Evolutionary conservation across 2,329 filamentous ascomycete species (phyloP).

Genomic region (Trichoderma lentiforme): DNA sequence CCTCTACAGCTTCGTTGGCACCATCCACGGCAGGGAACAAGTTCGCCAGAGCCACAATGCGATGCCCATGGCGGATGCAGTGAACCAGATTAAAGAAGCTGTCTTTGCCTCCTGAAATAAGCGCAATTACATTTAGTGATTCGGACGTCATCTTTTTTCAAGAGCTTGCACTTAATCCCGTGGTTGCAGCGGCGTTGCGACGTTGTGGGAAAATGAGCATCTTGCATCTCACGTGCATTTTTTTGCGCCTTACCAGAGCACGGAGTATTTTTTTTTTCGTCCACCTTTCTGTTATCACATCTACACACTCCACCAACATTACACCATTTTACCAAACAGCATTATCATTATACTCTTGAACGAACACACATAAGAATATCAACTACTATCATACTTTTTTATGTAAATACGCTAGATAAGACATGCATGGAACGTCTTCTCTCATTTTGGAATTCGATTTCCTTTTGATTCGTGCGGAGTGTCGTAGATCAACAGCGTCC

Average conservation of each 20-base stretch:
- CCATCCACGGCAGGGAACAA: conserved; percentile 55
- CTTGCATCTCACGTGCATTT: conserved; percentile 19
- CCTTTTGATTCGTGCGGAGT: background rate
- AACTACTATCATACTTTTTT: background rate
- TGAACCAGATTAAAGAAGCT: conserved; percentile 92
- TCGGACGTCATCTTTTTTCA: conserved; percentile 39
- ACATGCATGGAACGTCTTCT: background rate
- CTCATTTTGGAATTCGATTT: background rate
- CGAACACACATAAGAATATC: background rate
- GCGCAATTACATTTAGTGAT: conserved; percentile 73
- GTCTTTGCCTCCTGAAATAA: conserved; percentile 96
- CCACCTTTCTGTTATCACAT: background rate
- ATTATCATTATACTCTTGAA: background rate
- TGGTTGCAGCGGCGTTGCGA: background rate
- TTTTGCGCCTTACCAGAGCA: background rate
- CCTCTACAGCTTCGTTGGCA: background rate
- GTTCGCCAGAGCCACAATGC: conserved; percentile 84
- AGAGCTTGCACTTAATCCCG: background rate
- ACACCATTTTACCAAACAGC: background rate
- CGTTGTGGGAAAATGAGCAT: background rate
- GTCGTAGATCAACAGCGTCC: background rate
- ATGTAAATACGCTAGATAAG: background rate
- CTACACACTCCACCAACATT: background rate
- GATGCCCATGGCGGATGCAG: conserved; percentile 81
- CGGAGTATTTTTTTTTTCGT: background rate